Conservation (phyloP, 2,329 filamentous ascomycete genomes). For the Mollisia scopiformis region DNA sequence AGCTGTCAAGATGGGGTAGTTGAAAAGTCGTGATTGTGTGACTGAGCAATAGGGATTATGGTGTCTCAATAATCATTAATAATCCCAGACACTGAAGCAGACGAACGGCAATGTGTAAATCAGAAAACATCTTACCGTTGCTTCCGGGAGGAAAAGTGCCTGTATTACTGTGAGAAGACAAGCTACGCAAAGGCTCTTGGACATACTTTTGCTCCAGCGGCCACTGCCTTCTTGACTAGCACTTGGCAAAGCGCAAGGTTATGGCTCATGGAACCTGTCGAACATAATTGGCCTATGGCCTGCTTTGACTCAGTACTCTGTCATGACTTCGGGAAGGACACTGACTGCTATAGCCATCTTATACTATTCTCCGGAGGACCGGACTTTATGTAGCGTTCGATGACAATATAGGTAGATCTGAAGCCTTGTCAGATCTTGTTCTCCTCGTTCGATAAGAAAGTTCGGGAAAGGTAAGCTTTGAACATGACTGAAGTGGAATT, state of each 20-base stretch:
- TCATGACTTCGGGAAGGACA: background rate
- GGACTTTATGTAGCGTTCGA: background rate
- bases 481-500: too few species aligned
- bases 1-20: too few species aligned
- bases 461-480: too few species aligned
- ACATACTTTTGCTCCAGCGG: conserved; percentile 75
- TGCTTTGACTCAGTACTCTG: conserved; percentile 40
- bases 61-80: too few species aligned
- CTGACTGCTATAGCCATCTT: conserved; percentile 38
- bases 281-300: conserved; percentile 90
- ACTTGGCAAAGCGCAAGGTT: conserved; percentile 80
- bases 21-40: too few species aligned
- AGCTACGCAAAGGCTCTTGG: background rate
- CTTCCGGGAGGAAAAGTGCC: conserved; percentile 90
- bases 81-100: too few species aligned
- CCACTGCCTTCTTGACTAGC: conserved; percentile 73
- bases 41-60: too few species aligned
- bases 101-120: too few species aligned
- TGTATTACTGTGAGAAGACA: conserved; percentile 37
- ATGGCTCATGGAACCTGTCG: conserved; percentile 74
- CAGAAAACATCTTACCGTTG: conserved; percentile 39
- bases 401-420: background rate
- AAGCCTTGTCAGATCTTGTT: background rate
- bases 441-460: too few species aligned
- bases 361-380: background rate